A percentile compares a stretch with the other conserved stretches of the same genome.
Conservation (phyloP, 768 basidiomycete genomes). For the Xerocomellus intermedius region DNA sequence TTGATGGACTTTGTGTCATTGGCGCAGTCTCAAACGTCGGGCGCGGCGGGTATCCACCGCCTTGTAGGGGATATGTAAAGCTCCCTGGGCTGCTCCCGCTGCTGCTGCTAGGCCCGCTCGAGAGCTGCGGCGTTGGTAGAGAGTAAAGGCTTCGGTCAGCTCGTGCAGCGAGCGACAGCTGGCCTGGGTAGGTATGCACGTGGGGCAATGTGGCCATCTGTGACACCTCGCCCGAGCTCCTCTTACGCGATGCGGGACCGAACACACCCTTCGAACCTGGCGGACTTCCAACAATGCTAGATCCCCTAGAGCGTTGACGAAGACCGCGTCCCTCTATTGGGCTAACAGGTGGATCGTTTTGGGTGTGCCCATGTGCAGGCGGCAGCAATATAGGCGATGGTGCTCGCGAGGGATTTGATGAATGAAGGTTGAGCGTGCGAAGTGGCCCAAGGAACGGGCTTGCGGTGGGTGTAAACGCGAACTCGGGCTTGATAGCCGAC, state of each 20-base stretch:
- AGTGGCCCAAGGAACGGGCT: slow-evolving; percentile 81
- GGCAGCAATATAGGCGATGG: slow-evolving; percentile 70
- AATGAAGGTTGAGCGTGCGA: slow-evolving; percentile 73
- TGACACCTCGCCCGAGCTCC: slow-evolving; percentile 32
- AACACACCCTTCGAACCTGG: slow-evolving; percentile 31
- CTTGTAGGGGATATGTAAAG: slow-evolving; percentile 39
- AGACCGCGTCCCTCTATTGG: slow-evolving; percentile 33
- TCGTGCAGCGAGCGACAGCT: slow-evolving; percentile 29
- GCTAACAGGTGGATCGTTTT: slow-evolving; percentile 31
- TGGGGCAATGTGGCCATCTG: slow-evolving; percentile 29
- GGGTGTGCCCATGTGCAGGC: slow-evolving; percentile 36
- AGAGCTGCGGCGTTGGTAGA: slow-evolving; percentile 59
- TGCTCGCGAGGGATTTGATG: slow-evolving; percentile 64
- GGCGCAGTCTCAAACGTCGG: slow-evolving; percentile 23
- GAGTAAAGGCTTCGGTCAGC: slow-evolving; percentile 28
- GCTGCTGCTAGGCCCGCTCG: slow-evolving; percentile 60
- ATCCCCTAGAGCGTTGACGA: slow-evolving; percentile 28
- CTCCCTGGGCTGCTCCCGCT: slow-evolving; percentile 62
- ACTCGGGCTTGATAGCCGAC: slow-evolving; percentile 32
- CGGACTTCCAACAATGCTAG: slow-evolving; percentile 39
- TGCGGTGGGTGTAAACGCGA: slow-evolving; percentile 63
- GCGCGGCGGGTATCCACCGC: slow-evolving; percentile 14
- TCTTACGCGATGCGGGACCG: slow-evolving; percentile 26
- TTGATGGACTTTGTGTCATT: slow-evolving; percentile 46
- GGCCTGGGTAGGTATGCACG: slow-evolving; percentile 35